Conservation (phyloP, 192 early-diverging fungal species). For the Mortierella claussenii region DNA sequence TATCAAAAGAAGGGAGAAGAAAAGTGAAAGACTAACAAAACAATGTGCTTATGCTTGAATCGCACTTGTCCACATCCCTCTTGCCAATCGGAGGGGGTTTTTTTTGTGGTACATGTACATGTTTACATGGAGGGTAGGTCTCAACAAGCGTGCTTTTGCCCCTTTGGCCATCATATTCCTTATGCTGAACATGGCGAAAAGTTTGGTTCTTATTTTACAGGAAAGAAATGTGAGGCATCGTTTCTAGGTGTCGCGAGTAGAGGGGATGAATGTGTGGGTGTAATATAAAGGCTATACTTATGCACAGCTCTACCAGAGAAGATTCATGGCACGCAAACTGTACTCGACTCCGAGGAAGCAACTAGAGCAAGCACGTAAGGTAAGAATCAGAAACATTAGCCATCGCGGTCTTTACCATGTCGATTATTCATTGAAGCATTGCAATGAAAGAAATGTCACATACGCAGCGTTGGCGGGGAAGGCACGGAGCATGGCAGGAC, state of each 20-base stretch:
- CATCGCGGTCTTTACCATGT: no score
- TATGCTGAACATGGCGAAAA: not conserved
- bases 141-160: no score
- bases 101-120: no score
- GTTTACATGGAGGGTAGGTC: no score
- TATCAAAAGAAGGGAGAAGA: no score
- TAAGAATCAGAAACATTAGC: not conserved
- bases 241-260: not conserved
- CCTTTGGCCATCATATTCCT: no score
- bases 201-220: no score
- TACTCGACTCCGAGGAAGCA: constrained; percentile 53
- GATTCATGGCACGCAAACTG: constrained; percentile 48
- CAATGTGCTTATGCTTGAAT: no score
- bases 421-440: not conserved
- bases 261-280: not conserved
- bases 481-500: constrained; percentile 88
- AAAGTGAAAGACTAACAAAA: no score
- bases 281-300: not conserved
- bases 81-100: no score
- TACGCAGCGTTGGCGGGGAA: constrained; percentile 88
- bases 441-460: constrained; percentile 63
- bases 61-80: no score
- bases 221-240: not conserved
- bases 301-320: constrained; percentile 20
- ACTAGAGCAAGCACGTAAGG: constrained; percentile 8